These are phyloP conservation scores for Cajanus cajan DNA, from an alignment of 306 rosid species.

Conservation along the genomic window DNA sequence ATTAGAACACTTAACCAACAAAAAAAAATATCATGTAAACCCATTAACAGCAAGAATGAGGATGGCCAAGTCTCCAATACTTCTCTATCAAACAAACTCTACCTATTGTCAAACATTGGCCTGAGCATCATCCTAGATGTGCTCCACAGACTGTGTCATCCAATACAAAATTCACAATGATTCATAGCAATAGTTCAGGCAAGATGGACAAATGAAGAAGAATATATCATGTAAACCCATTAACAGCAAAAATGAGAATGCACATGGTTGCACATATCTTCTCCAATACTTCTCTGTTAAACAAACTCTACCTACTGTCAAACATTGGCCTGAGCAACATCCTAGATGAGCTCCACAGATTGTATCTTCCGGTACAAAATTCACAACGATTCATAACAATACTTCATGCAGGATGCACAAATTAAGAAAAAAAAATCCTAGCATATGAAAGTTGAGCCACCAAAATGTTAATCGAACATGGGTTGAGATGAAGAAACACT, in stretches of 20 bases:
- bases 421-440: neutral
- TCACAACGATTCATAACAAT: slow-evolving; percentile 11
- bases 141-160: neutral
- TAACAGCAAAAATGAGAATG: neutral
- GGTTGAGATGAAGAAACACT: slow-evolving; percentile 31
- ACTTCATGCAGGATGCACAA: neutral
- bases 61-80: neutral
- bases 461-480: slow-evolving; percentile 1
- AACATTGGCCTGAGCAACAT: neutral
- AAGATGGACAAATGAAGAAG: neutral
- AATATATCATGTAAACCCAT: too few relatives aligned
- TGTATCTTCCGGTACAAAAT: neutral
- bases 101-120: neutral
- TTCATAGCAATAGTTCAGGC: slow-evolving; percentile 1
- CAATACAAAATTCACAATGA: slow-evolving; percentile 1
- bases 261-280: neutral
- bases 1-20: neutral
- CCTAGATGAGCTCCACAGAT: neutral
- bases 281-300: neutral
- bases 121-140: neutral
- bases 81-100: neutral
- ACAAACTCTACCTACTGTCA: slow-evolving; percentile 5
- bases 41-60: neutral
- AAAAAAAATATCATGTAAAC: neutral
- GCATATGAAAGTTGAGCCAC: neutral